Conservation (phyloP, 768 basidiomycete genomes). For the Harrya chromipes region DNA sequence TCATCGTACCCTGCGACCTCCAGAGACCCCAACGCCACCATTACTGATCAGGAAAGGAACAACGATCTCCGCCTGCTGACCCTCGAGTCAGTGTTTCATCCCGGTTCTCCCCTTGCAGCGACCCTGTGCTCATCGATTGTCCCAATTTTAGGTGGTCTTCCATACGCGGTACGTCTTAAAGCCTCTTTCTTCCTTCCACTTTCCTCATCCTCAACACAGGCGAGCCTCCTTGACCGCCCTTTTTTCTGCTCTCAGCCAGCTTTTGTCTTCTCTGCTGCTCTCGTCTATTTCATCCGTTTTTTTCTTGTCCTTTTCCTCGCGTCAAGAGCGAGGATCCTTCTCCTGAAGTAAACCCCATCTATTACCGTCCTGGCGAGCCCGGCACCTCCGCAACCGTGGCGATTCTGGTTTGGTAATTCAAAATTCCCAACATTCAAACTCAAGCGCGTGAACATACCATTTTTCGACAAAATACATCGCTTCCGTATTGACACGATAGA, state of each 20-base stretch:
- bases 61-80: conserved; percentile 79
- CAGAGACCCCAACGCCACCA: conserved; percentile 47
- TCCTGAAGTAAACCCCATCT: conserved; percentile 47
- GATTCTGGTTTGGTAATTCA: conserved; percentile 70
- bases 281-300: not conserved
- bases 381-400: conserved; percentile 66
- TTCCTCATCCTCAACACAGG: conserved; percentile 42
- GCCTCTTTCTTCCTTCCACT: conserved; percentile 2
- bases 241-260: conserved; percentile 5
- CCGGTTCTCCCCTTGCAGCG: conserved; percentile 12
- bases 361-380: conserved; percentile 59
- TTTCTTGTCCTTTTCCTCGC: conserved; percentile 64
- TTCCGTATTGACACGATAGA: conserved; percentile 26
- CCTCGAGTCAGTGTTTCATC: conserved; percentile 56
- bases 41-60: conserved; percentile 77
- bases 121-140: conserved; percentile 15
- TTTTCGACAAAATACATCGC: conserved; percentile 24
- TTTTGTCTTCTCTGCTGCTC: conserved; percentile 10
- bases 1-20: conserved; percentile 34
- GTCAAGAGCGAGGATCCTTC: conserved; percentile 62
- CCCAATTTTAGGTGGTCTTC: conserved; percentile 63
- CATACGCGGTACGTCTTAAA: conserved; percentile 58
- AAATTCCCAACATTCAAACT: conserved; percentile 35
- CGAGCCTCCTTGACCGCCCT: conserved; percentile 71
- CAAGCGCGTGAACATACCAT: conserved; percentile 23